Base-by-base conservation (phyloP, 2,329 filamentous ascomycete genomes). In the Nemania sp. region DNA sequence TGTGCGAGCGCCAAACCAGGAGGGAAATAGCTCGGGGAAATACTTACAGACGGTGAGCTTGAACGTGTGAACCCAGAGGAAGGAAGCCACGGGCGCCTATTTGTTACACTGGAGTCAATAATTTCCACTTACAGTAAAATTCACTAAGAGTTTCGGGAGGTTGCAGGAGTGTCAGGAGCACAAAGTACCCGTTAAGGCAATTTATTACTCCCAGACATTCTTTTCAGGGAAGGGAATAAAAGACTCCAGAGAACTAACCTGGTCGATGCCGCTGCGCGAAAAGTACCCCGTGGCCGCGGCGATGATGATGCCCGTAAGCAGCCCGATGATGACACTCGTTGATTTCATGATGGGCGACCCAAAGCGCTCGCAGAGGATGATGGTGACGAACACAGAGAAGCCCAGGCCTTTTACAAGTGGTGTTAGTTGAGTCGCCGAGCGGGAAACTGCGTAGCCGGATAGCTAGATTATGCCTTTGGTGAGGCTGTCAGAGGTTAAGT, bases 341-440 rank as follows among this genome's bases (percentile, higher is more conserved):
- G 89, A 92, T 77, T 94, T 94, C 91, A 96, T 94, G 72, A 96
- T 91, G 0, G 93, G 93, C 0, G 92, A 87, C 1, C 93, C 93
- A 73, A 94, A 94, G 11, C 92, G 88, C 79, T 96, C 93, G 77
- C 91, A 93, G 13, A 95, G 77, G 68, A 96, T 90, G 76, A 96
- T 95, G 29, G 90, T 92, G 52, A 91, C 73, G 76, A 95, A 95
- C 41, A 94, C 93, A 52, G 89, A 89, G 81, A 96, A 94, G 0
- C 93, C 93, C 1, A 96, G 86, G 13, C 86, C 79, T 78, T 53
- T 35, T 10, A 5, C 11, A n/a, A 41, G 47, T 8, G 3, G 20
- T 47, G 66, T 55, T 58, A 53, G 38, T 27, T n/a, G 35, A n/a
- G 27, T 43, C 3, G 10, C 5, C 13, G 5, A n/a, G n/a, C n/a